phyloP scores from a whole-genome alignment of 257 asterid genomes.

The Solanum bulbocastanum region DNA sequence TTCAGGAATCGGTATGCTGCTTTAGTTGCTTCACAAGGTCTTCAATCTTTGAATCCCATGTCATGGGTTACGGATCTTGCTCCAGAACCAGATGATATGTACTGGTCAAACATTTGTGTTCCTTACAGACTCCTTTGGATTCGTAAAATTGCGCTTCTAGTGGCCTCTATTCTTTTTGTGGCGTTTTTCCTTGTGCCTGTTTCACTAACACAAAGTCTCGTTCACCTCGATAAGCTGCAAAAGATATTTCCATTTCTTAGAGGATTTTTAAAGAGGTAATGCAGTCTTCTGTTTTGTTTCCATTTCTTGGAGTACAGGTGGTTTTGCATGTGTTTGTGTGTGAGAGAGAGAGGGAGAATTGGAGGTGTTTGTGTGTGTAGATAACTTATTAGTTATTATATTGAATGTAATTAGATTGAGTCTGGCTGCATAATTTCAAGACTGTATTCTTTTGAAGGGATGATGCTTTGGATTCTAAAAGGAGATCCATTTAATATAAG shows the following conservation, averaged over 20 bases:
- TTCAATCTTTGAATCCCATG: slow-evolving; percentile 71
- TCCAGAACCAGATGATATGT: slow-evolving; percentile 79
- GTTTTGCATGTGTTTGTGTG: background rate
- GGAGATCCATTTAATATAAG: background rate
- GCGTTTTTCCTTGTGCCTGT: slow-evolving; percentile 73
- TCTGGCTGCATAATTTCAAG: background rate
- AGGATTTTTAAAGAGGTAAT: slow-evolving; percentile 34
- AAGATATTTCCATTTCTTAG: slow-evolving; percentile 48
- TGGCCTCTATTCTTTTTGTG: slow-evolving; percentile 52
- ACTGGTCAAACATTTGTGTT: slow-evolving; percentile 73
- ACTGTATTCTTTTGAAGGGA: background rate
- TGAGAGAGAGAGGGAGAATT: too few relatives aligned
- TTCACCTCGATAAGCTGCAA: slow-evolving; percentile 61
- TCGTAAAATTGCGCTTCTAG: slow-evolving; percentile 52
- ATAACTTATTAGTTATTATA: background rate
- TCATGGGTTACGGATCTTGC: slow-evolving; percentile 69
- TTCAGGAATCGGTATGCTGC: slow-evolving; percentile 92
- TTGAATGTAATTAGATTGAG: background rate
- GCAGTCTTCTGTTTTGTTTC: background rate
- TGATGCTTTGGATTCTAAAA: background rate
- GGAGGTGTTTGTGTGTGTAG: background rate
- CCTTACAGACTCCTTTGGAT: slow-evolving; percentile 79
- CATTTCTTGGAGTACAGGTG: background rate
- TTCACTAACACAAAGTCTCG: slow-evolving; percentile 69
- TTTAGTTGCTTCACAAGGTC: slow-evolving; percentile 62